phyloP scores from a whole-genome alignment of 2,329 filamentous ascomycete genomes.

The Aspergillus aculeatus region DNA sequence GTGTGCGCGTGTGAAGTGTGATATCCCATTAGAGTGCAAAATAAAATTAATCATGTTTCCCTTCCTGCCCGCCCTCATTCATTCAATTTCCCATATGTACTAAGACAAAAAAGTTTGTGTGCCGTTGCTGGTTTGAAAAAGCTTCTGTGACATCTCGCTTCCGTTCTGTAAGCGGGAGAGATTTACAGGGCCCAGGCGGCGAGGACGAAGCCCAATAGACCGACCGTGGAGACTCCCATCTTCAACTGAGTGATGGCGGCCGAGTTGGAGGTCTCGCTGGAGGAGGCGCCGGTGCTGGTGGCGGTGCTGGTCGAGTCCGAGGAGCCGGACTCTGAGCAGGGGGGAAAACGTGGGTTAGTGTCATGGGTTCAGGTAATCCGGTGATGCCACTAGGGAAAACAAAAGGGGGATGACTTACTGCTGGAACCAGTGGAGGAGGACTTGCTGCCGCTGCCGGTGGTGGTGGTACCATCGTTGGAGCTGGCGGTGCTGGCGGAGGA shows the following conservation, averaged over 20 bases:
- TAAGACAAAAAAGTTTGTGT: neutral
- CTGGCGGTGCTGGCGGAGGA: constrained; percentile 24
- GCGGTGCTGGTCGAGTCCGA: constrained; percentile 17
- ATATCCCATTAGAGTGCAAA: constrained; percentile 5
- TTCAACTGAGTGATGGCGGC: constrained; percentile 28
- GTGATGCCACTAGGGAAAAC: neutral
- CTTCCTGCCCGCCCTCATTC: constrained; percentile 6
- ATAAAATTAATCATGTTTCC: neutral
- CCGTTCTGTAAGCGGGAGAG: neutral
- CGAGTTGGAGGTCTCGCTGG: constrained; percentile 29
- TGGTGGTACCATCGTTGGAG: constrained; percentile 16
- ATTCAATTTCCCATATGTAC: constrained; percentile 3
- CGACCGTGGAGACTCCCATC: constrained; percentile 34
- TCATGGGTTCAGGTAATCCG: neutral
- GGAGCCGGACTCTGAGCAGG: constrained; percentile 10
- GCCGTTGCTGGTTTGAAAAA: neutral
- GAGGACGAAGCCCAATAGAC: constrained; percentile 35
- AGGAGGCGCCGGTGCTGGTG: constrained; percentile 15
- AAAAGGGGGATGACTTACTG: constrained; percentile 10
- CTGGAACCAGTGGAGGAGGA: constrained; percentile 14
- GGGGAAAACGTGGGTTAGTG: constrained; percentile 1
- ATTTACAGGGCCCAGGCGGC: constrained; percentile 40
- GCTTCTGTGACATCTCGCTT: neutral
- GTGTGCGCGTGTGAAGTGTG: neutral
- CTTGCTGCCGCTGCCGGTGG: constrained; percentile 13